Evolutionary conservation across 2,329 filamentous ascomycete species (phyloP).

Genomic region (Hymenoscyphus albidus): DNA sequence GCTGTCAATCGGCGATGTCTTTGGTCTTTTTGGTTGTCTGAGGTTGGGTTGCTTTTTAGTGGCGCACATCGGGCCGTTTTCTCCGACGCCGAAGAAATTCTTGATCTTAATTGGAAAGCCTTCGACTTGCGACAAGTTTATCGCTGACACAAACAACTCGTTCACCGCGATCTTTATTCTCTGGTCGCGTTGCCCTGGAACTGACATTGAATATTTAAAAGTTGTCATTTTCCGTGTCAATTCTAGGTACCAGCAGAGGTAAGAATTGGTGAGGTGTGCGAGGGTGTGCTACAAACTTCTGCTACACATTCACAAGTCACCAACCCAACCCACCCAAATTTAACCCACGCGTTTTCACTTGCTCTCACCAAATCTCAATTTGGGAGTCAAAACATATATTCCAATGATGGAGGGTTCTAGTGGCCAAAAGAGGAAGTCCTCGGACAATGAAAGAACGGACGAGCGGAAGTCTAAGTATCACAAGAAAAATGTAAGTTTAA

Average conservation of each 20-base stretch:
- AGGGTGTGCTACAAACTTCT: background rate
- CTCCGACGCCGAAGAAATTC: constrained; percentile 14
- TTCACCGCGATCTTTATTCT: background rate
- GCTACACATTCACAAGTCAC: background rate
- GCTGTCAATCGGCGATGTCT: constrained; percentile 1
- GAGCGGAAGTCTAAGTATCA: constrained; percentile 12
- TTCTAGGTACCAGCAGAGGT: background rate
- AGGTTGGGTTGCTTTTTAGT: constrained; percentile 13
- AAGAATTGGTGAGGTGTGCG: background rate
- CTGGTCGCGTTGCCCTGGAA: background rate
- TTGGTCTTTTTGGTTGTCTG: constrained; percentile 4
- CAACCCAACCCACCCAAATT: background rate
- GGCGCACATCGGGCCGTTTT: constrained; percentile 18
- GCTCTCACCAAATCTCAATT: background rate
- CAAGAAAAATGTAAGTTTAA: constrained; percentile 12
- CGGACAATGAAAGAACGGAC: constrained; percentile 1
- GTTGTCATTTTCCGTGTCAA: background rate
- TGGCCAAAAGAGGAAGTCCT: constrained; percentile 21
- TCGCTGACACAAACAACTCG: background rate
- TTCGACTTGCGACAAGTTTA: background rate
- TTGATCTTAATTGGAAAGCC: no score
- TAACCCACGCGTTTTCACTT: background rate
- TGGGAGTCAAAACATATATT: background rate
- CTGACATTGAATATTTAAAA: background rate
- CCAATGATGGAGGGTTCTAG: constrained; percentile 10